Evolutionary conservation across 805 yeast genomes (phyloP).

Genomic region (Candida khao-thaluensis): DNA sequence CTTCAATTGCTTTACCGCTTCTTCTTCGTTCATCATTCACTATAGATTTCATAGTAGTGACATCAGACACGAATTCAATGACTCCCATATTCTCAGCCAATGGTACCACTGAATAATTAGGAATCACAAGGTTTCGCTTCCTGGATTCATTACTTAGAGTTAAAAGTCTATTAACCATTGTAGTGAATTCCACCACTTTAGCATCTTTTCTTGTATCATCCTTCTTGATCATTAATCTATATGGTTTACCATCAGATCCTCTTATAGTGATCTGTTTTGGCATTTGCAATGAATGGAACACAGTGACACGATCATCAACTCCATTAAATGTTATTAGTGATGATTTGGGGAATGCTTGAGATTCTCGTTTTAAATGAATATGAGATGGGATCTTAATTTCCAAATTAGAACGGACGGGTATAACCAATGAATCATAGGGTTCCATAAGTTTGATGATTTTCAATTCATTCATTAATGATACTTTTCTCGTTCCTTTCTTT

Average conservation of each 20-base stretch:
- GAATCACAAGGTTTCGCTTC: slow-evolving; percentile 66
- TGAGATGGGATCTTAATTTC: slow-evolving; percentile 61
- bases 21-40: slow-evolving; percentile 28
- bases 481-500: slow-evolving; percentile 30
- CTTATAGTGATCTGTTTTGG: slow-evolving; percentile 75
- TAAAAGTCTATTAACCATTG: slow-evolving; percentile 76
- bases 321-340: slow-evolving; percentile 51
- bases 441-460: slow-evolving; percentile 30
- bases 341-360: slow-evolving; percentile 46
- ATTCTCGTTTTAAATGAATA: slow-evolving; percentile 38
- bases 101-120: slow-evolving; percentile 86
- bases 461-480: slow-evolving; percentile 36
- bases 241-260: slow-evolving; percentile 76
- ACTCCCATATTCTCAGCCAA: slow-evolving; percentile 84
- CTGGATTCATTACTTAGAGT: slow-evolving; percentile 67
- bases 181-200: slow-evolving; percentile 85
- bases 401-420: slow-evolving; percentile 72
- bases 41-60: slow-evolving; percentile 34
- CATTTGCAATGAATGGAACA: slow-evolving; percentile 79
- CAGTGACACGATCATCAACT: slow-evolving; percentile 65
- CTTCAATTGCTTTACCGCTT: slow-evolving; percentile 24
- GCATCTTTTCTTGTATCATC: slow-evolving; percentile 97
- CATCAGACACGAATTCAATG: slow-evolving; percentile 58
- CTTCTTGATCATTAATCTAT: slow-evolving; percentile 76
- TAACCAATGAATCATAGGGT: slow-evolving; percentile 51